These are phyloP conservation scores for Dalbergia oliveri DNA, from an alignment of 306 rosid species.

Conservation along the genomic window DNA sequence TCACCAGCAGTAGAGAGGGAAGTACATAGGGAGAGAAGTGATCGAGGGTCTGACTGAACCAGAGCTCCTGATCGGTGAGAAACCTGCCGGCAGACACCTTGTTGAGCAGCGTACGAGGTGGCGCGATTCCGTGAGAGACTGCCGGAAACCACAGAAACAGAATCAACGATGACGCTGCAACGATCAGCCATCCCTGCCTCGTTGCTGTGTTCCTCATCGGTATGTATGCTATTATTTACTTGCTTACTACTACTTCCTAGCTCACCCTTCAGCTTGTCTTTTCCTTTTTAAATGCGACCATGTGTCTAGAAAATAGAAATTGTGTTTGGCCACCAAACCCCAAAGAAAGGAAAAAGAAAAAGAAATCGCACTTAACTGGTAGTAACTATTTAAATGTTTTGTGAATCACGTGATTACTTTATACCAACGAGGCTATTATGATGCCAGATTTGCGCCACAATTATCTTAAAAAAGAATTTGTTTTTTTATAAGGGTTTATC, in stretches of 20 bases:
- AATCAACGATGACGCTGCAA: constrained; percentile 41
- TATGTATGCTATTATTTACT: no score
- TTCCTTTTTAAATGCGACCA: no score
- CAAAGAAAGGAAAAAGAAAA: no score
- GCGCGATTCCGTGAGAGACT: constrained; percentile 48
- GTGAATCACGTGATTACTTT: no score
- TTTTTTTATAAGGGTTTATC: no score
- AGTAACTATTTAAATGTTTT: no score
- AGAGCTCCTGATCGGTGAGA: constrained; percentile 61
- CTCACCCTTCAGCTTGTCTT: neutral
- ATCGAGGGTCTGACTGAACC: constrained; percentile 88
- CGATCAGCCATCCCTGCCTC: constrained; percentile 34
- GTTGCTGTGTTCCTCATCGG: neutral
- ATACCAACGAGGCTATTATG: no score
- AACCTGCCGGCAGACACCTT: constrained; percentile 46
- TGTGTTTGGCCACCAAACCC: no score
- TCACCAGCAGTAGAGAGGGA: constrained; percentile 3
- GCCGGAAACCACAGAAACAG: constrained; percentile 46
- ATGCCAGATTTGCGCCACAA: no score
- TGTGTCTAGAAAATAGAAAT: no score
- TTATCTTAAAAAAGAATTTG: no score
- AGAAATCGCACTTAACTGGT: no score
- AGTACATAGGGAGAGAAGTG: constrained; percentile 88
- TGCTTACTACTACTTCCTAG: neutral
- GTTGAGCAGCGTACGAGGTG: constrained; percentile 57